Conservation (phyloP, 2,329 filamentous ascomycete genomes). For the Tolypocladium pustulatum region DNA sequence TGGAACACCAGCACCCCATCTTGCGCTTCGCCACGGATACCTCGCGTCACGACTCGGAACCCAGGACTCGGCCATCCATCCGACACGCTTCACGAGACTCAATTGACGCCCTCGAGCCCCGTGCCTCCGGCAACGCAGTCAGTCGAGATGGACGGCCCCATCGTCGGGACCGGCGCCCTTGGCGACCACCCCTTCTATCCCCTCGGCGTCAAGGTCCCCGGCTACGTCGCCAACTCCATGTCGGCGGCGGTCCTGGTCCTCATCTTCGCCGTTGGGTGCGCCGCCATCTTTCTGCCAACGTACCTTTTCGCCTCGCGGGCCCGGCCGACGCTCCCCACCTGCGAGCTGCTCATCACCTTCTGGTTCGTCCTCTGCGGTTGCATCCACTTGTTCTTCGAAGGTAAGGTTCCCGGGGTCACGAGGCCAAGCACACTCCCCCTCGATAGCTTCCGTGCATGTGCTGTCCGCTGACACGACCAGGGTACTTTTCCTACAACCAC, state of each 20-base stretch:
- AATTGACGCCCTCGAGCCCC: neutral
- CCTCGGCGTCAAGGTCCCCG: constrained; percentile 46
- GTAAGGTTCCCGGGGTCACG: constrained; percentile 7
- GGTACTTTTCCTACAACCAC: constrained; percentile 38
- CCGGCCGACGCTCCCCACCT: constrained; percentile 38
- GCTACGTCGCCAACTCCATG: constrained; percentile 57
- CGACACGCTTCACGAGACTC: neutral
- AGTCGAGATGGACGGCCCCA: constrained; percentile 1
- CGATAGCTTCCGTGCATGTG: neutral
- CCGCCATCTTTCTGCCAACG: constrained; percentile 45
- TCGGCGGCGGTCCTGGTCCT: constrained; percentile 47
- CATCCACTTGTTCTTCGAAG: constrained; percentile 33
- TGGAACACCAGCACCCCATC: neutral
- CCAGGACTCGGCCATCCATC: neutral
- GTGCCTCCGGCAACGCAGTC: neutral
- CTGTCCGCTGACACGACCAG: constrained; percentile 12
- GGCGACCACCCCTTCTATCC: constrained; percentile 60
- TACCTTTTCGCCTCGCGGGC: constrained; percentile 40
- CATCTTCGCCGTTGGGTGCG: constrained; percentile 47
- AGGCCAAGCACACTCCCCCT: neutral
- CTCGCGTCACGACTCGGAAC: neutral
- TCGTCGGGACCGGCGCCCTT: neutral
- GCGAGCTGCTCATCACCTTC: constrained; percentile 50
- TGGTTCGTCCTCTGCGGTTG: constrained; percentile 67
- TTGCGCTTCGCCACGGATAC: neutral